phyloP scores from a whole-genome alignment of 2,329 filamentous ascomycete genomes.

The Exophiala viscosa region DNA sequence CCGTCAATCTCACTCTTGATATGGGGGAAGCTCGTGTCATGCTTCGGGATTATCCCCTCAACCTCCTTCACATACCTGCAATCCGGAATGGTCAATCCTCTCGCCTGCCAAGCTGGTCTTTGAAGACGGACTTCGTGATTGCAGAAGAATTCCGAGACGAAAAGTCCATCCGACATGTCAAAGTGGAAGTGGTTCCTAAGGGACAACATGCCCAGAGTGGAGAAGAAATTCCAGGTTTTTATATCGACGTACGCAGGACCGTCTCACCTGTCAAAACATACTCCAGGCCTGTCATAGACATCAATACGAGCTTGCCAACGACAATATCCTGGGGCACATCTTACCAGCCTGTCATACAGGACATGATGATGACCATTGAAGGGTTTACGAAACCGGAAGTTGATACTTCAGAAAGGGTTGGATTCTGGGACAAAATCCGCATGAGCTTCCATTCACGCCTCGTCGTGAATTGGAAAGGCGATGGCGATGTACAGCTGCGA shows the following conservation, averaged over 20 bases:
- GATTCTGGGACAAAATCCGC: conserved; percentile 98
- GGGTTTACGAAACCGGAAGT: conserved; percentile 94
- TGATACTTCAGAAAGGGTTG: conserved; percentile 87
- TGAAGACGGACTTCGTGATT: conserved; percentile 89
- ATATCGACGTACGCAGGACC: conserved; percentile 82
- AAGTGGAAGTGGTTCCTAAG: conserved; percentile 79
- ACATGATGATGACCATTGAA: conserved; percentile 99
- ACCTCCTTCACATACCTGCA: conserved; percentile 82
- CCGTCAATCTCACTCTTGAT: conserved; percentile 82
- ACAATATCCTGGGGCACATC: conserved; percentile 96
- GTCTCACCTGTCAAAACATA: conserved; percentile 95
- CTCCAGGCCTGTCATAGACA: conserved; percentile 84
- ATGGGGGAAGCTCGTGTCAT: conserved; percentile 88
- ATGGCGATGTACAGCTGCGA: conserved; percentile 90
- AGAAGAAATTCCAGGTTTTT: conserved; percentile 61
- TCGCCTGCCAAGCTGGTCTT: conserved; percentile 72
- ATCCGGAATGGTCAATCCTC: conserved; percentile 76
- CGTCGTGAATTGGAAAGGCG: conserved; percentile 85
- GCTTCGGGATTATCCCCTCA: conserved; percentile 88
- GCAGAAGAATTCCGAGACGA: conserved; percentile 85
- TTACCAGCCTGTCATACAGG: conserved; percentile 95
- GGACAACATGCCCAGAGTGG: conserved; percentile 54
- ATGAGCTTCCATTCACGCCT: conserved; percentile 91
- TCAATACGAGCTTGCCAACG: conserved; percentile 89
- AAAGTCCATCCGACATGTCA: conserved; percentile 74